A percentile compares a stretch with the other conserved stretches of the same genome.
Evolutionary conservation across 73 alveolate species (phyloP).

Genomic region (Blepharisma japonicum): DNA sequence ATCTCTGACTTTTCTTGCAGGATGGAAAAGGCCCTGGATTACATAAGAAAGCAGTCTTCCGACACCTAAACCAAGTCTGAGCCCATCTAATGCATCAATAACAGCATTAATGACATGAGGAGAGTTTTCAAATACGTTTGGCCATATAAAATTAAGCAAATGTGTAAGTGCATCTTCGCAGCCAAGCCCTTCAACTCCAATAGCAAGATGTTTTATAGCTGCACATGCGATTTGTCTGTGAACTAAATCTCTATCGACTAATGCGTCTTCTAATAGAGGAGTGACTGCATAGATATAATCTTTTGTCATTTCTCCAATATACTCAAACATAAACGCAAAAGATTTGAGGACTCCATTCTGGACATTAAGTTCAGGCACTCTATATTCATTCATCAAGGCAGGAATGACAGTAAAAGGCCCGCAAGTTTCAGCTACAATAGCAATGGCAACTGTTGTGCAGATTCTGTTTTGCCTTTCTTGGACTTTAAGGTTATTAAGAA

Average conservation of each 20-base stretch:
- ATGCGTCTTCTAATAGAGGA: conserved; percentile 99
- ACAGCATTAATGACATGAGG: conserved; percentile 99
- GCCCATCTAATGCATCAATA: conserved; percentile 99
- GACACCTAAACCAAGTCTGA: conserved; percentile 97
- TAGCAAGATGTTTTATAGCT: conserved; percentile 98
- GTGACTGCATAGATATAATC: conserved; percentile 98
- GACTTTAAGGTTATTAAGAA: conserved; percentile 87
- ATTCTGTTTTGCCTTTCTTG: conserved; percentile 99
- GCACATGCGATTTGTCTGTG: conserved; percentile 99
- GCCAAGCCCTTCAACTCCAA: conserved; percentile 92
- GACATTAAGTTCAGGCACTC: conserved; percentile 99
- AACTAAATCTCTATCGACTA: conserved; percentile 98
- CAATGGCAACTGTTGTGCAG: conserved; percentile 99
- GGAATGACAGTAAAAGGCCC: conserved; percentile 99
- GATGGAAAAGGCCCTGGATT: conserved; percentile 97
- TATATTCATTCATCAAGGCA: conserved; percentile 98
- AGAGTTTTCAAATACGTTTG: conserved; percentile 98
- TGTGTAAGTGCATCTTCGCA: conserved; percentile 99
- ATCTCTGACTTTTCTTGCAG: conserved; percentile 99
- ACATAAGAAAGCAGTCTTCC: conserved; percentile 87
- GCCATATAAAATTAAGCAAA: conserved; percentile 98
- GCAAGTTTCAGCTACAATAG: conserved; percentile 99
- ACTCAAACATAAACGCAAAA: conserved; percentile 98
- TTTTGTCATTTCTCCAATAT: conserved; percentile 99
- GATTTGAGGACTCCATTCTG: conserved; percentile 99